These are phyloP conservation scores for Daldinia caldariorum DNA, from an alignment of 495 filamentous ascomycete genomes.

Conservation along the genomic window DNA sequence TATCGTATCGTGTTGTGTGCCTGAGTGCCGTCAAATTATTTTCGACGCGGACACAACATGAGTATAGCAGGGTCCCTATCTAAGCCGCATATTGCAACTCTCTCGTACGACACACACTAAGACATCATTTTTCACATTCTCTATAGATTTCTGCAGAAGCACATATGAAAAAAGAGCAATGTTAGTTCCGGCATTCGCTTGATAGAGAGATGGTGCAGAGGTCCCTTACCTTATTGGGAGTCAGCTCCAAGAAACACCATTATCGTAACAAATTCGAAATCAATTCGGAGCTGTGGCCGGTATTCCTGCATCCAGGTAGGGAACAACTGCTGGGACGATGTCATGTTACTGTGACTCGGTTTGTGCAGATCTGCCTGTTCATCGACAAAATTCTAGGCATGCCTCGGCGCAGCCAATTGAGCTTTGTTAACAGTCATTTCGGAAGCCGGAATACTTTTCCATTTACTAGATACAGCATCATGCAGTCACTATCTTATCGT, in stretches of 20 bases:
- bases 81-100: slow-evolving; percentile 17
- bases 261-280: slow-evolving; percentile 23
- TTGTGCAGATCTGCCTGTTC: slow-evolving; percentile 34
- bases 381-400: slow-evolving; percentile 23
- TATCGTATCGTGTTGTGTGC: slow-evolving; percentile 29
- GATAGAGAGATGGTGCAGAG: slow-evolving; percentile 6
- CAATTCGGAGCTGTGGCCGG: slow-evolving; percentile 40
- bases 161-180: slow-evolving; percentile 15
- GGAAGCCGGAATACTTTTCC: slow-evolving; percentile 40
- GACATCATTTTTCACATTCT: slow-evolving; percentile 39
- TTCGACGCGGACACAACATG: slow-evolving; percentile 23
- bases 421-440: slow-evolving; percentile 18
- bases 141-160: slow-evolving; percentile 18
- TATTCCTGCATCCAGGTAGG: slow-evolving; percentile 37
- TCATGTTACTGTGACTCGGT: slow-evolving; percentile 24
- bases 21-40: slow-evolving; percentile 29
- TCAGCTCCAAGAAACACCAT: slow-evolving; percentile 1
- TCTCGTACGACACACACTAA: slow-evolving; percentile 35
- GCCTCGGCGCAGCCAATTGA: slow-evolving; percentile 28
- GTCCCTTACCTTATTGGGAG: slow-evolving; percentile 5
- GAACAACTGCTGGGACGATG: slow-evolving; percentile 35
- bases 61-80: slow-evolving; percentile 23
- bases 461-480: slow-evolving; percentile 34
- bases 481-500: slow-evolving; percentile 29
- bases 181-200: slow-evolving; percentile 14